Base-by-base conservation (phyloP, 768 basidiomycete genomes). In the Pisolithus microcarpus region DNA sequence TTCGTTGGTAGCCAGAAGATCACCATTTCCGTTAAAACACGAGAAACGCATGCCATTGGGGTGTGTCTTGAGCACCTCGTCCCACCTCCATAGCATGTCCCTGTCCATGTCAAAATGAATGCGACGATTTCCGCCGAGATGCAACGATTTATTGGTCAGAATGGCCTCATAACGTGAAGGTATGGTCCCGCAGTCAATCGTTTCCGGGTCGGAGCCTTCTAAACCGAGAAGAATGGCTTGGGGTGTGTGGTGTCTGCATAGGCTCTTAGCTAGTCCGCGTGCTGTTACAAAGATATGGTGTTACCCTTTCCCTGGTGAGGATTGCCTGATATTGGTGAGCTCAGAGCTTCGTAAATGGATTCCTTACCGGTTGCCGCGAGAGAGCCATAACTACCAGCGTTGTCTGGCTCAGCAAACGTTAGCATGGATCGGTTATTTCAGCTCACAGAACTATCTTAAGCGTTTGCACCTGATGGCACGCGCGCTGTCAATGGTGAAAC, bases 21-120 rank as follows among this genome's bases (percentile, higher is more conserved):
- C 81, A 2, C 94, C 94, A n/a, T 85, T 73, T 43, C 77, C 73
- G 48, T 76, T 82, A 57, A 92, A 98, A 31, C 81, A 87, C 34
- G 84, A 84, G 65, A 97, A 97, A 8, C 91, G 78, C 82, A 98
- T 94, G 40, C 94, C 94, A 62, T 95, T 95, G 0, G 91, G 85
- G 62, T 91, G 88, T 0, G 88, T 89, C 65, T 85, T 85, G 24
- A 93, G 77, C n/a, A 92, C 85, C 47, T 87, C 81, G 59, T 91
- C 87, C 81, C 83, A 91, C 23, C 85, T 75, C 91, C 91, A 95
- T 21, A 92, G 71, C 90, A 98, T 91, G 64, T 98, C 95, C 24
- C 80, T 75, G 54, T 91, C 82, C 78, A 90, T 86, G 65, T 93
- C 87, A 60, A 89, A 97, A 44, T 77, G 68, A 54, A 98, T 88